These are phyloP conservation scores for Arabidopsis arenosa DNA, from an alignment of 345 rosid genomes.

Conservation along the genomic window DNA sequence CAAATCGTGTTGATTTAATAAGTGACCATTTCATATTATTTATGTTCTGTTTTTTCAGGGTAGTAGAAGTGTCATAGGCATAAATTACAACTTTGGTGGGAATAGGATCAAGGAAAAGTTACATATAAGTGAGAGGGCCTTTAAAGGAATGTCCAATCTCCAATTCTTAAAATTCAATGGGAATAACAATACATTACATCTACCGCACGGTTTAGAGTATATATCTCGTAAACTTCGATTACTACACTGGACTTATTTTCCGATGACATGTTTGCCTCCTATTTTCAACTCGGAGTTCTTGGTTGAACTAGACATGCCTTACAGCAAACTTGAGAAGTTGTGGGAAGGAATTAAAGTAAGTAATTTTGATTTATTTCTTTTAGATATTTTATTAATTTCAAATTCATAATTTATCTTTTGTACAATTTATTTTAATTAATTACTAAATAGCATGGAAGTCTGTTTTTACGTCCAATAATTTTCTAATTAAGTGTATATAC, in stretches of 20 bases:
- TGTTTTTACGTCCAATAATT: too few relatives aligned
- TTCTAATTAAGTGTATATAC: too few relatives aligned
- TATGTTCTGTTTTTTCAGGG: not conserved
- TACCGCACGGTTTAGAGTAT: not conserved
- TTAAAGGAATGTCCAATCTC: conserved; percentile 6
- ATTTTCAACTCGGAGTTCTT: not conserved
- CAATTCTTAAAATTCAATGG: not conserved
- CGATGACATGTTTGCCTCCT: conserved; percentile 5
- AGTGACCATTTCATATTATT: not conserved
- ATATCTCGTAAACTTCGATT: not conserved
- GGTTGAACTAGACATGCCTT: not conserved
- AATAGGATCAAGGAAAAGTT: too few relatives aligned
- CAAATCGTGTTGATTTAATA: not conserved
- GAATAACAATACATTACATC: not conserved
- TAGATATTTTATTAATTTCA: too few relatives aligned
- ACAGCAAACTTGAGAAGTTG: not conserved
- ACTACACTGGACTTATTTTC: not conserved
- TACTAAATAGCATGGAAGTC: not conserved
- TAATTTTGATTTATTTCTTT: not conserved
- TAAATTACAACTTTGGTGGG: not conserved
- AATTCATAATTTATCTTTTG: too few relatives aligned
- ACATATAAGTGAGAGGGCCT: not conserved
- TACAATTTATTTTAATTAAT: not conserved
- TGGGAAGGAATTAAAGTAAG: conserved; percentile 23
- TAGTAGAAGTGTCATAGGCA: conserved; percentile 7